Evolutionary conservation across 192 early-diverging fungal genomes (phyloP), one percentile per base, ranked within the genome.

Genomic region (Coemansia sp.): DNA sequence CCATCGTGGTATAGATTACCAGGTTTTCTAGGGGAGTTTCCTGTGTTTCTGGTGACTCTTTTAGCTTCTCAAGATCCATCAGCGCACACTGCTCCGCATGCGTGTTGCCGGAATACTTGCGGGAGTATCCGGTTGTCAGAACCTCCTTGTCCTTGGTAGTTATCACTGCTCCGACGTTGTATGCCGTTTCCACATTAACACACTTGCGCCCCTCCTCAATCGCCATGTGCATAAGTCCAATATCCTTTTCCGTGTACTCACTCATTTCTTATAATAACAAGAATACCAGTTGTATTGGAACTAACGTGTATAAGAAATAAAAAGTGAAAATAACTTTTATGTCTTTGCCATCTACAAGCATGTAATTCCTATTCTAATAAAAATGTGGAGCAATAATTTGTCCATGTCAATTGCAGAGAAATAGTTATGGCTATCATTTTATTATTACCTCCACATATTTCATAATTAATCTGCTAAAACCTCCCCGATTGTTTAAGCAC

Each of bases 11-110:
- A 71, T 98, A 99, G 52, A 82, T 49, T 0, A 52, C 26, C 11
- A 65, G 36, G 13, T 61, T 40, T 39, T 43, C 13, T 0, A 43
- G 39, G 18, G 16, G n/a, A 10, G 45, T 22, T 1, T 26, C 1
- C 32, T 7, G 22, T 5, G 41, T 26, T 61, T 32, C 41, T 21
- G 58, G 16, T n/a, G 26, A 41, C 9, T 32, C 18, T 41, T 32
- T 7, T 6, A 36, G 3, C 3, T 40, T 22, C 21, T 19, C 26
- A 1, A 95, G 81, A 69, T 95, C 92, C 39, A 85, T 56, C 6
- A 99, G 81, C 26, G 90, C 90, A 57, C 90, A 92, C 82, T 99
- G 90, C 72, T 99, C 98, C 13, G 98, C 98, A 71, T 99, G 98
- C 1, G 97, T 98, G 74, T 99, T 99, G 1, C 96, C 98, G 2